A percentile compares a stretch with the other conserved stretches of the same genome.
These are phyloP conservation scores for Geranium brycei DNA, from an alignment of 345 rosid species.

Conservation along the genomic window DNA sequence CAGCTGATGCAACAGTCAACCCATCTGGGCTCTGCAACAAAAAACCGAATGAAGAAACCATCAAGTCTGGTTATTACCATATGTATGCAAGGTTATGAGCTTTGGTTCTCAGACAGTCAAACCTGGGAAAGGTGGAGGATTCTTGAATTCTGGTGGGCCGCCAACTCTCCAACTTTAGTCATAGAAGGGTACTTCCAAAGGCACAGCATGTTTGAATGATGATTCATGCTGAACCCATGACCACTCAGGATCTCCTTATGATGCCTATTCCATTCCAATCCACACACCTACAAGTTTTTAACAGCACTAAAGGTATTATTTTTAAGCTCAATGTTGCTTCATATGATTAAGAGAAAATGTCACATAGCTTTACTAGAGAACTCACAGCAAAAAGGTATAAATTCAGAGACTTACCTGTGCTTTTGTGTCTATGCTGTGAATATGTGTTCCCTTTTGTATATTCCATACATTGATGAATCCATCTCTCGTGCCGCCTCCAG, in stretches of 20 bases:
- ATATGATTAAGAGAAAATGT: too few relatives aligned
- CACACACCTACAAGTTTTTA: constrained; percentile 24
- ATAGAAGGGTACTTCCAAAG: constrained; percentile 44
- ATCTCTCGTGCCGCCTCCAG: constrained; percentile 45
- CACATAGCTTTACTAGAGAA: too few relatives aligned
- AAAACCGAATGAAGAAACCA: neutral
- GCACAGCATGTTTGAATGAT: constrained; percentile 21
- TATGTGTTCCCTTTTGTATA: constrained; percentile 23
- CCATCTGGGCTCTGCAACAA: constrained; percentile 43
- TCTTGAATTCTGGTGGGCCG: constrained; percentile 21
- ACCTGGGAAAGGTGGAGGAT: constrained; percentile 37
- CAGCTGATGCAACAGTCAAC: constrained; percentile 35
- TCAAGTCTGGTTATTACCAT: neutral
- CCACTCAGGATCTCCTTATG: constrained; percentile 46
- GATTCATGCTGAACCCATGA: constrained; percentile 26
- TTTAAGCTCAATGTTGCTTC: too few relatives aligned
- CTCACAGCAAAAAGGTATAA: neutral
- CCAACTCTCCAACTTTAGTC: constrained; percentile 23
- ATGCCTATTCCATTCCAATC: constrained; percentile 49
- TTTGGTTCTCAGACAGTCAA: neutral
- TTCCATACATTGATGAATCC: constrained; percentile 39
- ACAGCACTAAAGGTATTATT: too few relatives aligned
- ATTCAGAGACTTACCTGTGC: constrained; percentile 28
- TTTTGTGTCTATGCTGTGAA: constrained; percentile 20
- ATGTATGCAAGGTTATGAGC: neutral